Conservation (phyloP, 768 basidiomycete genomes). For the Leucocoprinus sp. region DNA sequence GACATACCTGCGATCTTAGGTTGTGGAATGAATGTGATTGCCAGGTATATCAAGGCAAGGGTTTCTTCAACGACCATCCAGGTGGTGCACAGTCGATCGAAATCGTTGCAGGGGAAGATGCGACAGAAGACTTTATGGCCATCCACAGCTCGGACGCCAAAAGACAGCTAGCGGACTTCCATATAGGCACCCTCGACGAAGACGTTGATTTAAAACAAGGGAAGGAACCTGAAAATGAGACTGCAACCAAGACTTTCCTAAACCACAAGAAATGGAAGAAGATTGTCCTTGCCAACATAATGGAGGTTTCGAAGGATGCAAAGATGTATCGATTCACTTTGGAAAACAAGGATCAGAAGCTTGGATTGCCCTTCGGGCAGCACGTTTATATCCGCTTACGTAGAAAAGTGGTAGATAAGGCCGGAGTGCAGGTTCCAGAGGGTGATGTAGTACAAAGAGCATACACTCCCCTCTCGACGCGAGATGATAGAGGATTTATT, state of each 20-base stretch:
- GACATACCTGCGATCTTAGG: neutral
- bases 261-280: constrained; percentile 40
- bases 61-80: constrained; percentile 47
- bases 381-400: constrained; percentile 47
- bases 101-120: constrained; percentile 49
- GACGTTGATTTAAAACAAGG: neutral
- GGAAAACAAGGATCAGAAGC: constrained; percentile 26
- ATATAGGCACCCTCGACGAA: constrained; percentile 41
- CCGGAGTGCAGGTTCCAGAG: constrained; percentile 13
- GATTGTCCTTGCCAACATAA: constrained; percentile 28
- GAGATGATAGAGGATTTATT: constrained; percentile 34
- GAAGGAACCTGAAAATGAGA: constrained; percentile 8
- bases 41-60: constrained; percentile 44
- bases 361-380: constrained; percentile 53
- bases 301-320: constrained; percentile 38
- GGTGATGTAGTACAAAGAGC: constrained; percentile 45
- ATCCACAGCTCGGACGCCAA: constrained; percentile 51
- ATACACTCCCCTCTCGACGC: constrained; percentile 49
- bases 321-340: constrained; percentile 44
- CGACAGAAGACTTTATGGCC: constrained; percentile 56
- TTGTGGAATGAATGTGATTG: neutral
- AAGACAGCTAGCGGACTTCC: constrained; percentile 38
- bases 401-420: constrained; percentile 21
- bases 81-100: constrained; percentile 49
- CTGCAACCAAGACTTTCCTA: constrained; percentile 24